A percentile compares a stretch with the other conserved stretches of the same genome.
Conservation (phyloP, 768 basidiomycete genomes). For the Calocybe indica region DNA sequence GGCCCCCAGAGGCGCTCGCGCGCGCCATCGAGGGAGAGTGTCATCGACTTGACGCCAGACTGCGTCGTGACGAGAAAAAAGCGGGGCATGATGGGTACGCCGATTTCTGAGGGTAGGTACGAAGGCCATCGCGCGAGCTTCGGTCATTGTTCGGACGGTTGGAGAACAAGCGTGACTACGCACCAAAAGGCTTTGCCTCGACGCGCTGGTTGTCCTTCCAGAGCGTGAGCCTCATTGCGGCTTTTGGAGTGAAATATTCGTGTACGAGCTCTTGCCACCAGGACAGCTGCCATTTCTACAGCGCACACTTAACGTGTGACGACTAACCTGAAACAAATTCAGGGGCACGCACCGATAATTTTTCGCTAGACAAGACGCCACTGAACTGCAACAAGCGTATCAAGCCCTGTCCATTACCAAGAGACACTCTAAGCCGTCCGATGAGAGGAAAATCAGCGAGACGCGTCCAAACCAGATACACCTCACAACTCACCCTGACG, state of each 20-base stretch:
- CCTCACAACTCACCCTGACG: constrained; percentile 7
- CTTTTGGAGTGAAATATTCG: constrained; percentile 67
- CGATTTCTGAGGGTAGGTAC: constrained; percentile 52
- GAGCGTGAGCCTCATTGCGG: constrained; percentile 74
- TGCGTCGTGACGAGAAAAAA: constrained; percentile 84
- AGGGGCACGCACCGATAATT: constrained; percentile 32
- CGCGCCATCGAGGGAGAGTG: constrained; percentile 71
- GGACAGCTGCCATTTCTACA: constrained; percentile 54
- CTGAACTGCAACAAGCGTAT: constrained; percentile 67
- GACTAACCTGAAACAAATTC: background rate
- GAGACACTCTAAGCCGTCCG: constrained; percentile 14
- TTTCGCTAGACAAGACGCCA: constrained; percentile 52
- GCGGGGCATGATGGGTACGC: constrained; percentile 71
- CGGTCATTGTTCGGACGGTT: constrained; percentile 1
- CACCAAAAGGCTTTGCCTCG: constrained; percentile 83
- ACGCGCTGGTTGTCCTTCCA: constrained; percentile 80
- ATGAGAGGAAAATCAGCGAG: constrained; percentile 5
- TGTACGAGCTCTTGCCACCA: constrained; percentile 65
- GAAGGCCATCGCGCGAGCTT: no score
- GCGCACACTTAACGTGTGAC: background rate
- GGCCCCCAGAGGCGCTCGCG: constrained; percentile 50
- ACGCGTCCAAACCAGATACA: background rate
- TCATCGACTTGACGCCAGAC: constrained; percentile 82
- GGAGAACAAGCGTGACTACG: constrained; percentile 18
- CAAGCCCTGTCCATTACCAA: constrained; percentile 61